Evolutionary conservation across 345 rosid species (phyloP), one percentile per base, ranked within the genome.

Genomic region (Carallia pectinifolia): DNA sequence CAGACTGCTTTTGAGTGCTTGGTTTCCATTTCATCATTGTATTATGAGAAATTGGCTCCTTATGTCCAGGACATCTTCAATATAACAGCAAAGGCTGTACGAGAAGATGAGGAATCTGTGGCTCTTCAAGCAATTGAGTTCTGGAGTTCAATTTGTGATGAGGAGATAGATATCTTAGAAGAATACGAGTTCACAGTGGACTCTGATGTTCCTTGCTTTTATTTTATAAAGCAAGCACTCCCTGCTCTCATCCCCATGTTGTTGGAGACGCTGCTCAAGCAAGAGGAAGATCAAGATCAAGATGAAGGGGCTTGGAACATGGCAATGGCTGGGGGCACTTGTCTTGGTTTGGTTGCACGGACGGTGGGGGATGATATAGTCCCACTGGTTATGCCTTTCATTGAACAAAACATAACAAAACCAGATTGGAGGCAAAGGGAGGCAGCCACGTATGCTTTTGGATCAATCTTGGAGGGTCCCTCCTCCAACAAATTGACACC

Each of bases 221-320:
- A 23, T 23, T 85, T 85, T 62, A 81, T 80, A n/a, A 85, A 83
- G 85, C 86, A 85, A 79, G 89, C 90, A 3, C 84, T 87, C 61
- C 81, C 84, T 58, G 90, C 79, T 4, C 79, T 4, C 55, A 87
- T 87, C 33, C 87, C 89, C 47, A 72, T 85, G 53, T 65, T 87
- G 73, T 70, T 87, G 80, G 90, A 87, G 77, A 85, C 87, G 4
- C 88, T 87, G 3, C 86, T 87, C 17, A 87, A 85, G 84, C 91
- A 87, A 70, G 91, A 85, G 73, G 91, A 87, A 67, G 91, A 85
- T 76, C 91, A 87, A 69, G 91, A 83, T 71, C 82, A 85, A 82
- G 91, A 87, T 73, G 91, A 87, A 76, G 89, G 87, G 31, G 91
- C 91, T 17, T 87, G 91, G 91, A 85, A 87, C 73, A 23, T 23